Evolutionary conservation across 1,284 basidiomycete species (phyloP).

Genomic region (Cerioporus squamosus): DNA sequence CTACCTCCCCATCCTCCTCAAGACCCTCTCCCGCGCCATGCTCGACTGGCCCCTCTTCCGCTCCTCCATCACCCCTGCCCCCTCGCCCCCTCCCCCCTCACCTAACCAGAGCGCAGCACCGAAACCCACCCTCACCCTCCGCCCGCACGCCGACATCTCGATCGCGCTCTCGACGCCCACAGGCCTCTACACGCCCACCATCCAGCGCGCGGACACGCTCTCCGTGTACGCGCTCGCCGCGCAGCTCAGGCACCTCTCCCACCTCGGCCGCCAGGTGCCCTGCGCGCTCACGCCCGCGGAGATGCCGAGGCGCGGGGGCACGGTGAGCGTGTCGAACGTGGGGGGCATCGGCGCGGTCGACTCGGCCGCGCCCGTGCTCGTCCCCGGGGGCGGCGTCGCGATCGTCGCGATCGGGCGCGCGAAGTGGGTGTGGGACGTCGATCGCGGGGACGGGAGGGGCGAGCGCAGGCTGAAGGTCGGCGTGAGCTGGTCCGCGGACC

Average conservation of each 20-base stretch:
- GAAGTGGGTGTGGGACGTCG: constrained; percentile 81
- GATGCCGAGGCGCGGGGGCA: constrained; percentile 74
- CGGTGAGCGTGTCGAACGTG: constrained; percentile 87
- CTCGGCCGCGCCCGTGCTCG: constrained; percentile 78
- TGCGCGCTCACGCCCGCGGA: constrained; percentile 64
- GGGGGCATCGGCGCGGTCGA: constrained; percentile 80
- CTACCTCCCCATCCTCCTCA: constrained; percentile 86
- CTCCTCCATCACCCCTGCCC: constrained; percentile 58
- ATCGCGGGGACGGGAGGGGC: constrained; percentile 48
- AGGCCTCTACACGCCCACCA: constrained; percentile 87
- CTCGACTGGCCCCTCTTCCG: constrained; percentile 85
- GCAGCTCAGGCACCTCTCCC: constrained; percentile 61
- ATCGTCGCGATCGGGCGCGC: constrained; percentile 90
- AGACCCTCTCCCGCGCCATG: constrained; percentile 83
- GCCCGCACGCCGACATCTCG: constrained; percentile 72
- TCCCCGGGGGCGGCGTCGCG: constrained; percentile 88
- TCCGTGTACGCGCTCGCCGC: constrained; percentile 72
- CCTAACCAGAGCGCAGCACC: too few species aligned
- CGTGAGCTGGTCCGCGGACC: constrained; percentile 90
- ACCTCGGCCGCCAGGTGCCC: constrained; percentile 69
- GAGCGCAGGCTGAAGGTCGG: constrained; percentile 73
- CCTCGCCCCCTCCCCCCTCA: constrained; percentile 3
- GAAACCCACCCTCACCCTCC: constrained; percentile 71
- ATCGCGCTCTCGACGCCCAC: constrained; percentile 83
- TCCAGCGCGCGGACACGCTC: constrained; percentile 62